Conservation (phyloP, 2,329 filamentous ascomycete genomes). For the Colletotrichum spinosum region DNA sequence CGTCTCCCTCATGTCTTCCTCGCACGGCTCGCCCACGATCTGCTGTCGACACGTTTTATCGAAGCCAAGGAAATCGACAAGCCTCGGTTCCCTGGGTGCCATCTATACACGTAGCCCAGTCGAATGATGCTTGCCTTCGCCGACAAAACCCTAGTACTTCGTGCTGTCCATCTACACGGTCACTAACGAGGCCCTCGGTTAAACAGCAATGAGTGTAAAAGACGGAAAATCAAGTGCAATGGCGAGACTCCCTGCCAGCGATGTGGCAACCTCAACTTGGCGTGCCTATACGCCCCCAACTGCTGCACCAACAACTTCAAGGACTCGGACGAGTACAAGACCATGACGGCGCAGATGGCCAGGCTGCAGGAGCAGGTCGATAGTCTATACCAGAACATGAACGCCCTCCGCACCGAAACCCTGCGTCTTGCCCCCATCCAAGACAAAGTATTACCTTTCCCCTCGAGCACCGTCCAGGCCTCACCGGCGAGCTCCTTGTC, state of each 20-base stretch:
- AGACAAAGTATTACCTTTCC: slow-evolving; percentile 51
- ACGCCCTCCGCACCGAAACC: slow-evolving; percentile 70
- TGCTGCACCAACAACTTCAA: slow-evolving; percentile 84
- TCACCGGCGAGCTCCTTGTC: slow-evolving; percentile 59
- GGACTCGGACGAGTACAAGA: slow-evolving; percentile 90
- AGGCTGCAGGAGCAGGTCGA: slow-evolving; percentile 88
- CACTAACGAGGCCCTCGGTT: slow-evolving; percentile 27
- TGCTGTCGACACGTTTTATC: not conserved
- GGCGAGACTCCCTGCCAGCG: slow-evolving; percentile 75
- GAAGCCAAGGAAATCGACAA: not conserved
- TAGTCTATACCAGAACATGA: slow-evolving; percentile 78
- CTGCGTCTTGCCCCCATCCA: slow-evolving; percentile 57
- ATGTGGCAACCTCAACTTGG: slow-evolving; percentile 75
- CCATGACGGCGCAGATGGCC: slow-evolving; percentile 79
- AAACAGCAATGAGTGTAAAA: slow-evolving; percentile 76
- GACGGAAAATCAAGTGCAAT: slow-evolving; percentile 82
- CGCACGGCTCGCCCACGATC: slow-evolving; percentile 1
- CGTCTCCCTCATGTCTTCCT: not conserved
- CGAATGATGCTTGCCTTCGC: too few species aligned
- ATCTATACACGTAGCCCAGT: too few species aligned
- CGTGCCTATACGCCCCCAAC: slow-evolving; percentile 75
- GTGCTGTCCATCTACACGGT: not conserved
- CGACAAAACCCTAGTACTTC: not conserved
- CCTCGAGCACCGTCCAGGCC: slow-evolving; percentile 52
- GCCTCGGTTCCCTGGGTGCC: not conserved